Percentiles rank a stretch among this genome's conserved stretches.
phyloP scores from a whole-genome alignment of 73 alveolate species.

The Blepharisma japonicum region DNA sequence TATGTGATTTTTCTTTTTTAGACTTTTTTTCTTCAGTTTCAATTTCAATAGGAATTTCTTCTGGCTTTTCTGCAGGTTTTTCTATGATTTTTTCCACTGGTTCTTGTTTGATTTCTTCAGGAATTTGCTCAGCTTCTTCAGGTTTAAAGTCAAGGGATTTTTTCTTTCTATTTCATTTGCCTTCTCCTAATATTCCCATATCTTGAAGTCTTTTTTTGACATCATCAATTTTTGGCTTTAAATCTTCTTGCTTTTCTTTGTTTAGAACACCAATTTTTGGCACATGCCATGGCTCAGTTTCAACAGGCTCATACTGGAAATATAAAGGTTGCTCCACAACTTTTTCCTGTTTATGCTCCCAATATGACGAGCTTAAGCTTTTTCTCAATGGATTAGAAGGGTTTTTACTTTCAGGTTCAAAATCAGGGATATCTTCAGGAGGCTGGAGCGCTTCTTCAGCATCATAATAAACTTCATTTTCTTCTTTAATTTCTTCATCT shows the following conservation, averaged over 20 bases:
- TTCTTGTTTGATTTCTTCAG: background rate
- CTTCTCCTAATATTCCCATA: background rate
- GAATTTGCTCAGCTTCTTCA: background rate
- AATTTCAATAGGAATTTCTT: too few species aligned
- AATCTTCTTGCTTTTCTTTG: background rate
- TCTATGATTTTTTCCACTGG: too few species aligned
- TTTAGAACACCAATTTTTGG: background rate
- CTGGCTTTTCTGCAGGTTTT: too few species aligned
- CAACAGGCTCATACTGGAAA: slow-evolving; percentile 12
- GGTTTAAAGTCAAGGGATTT: background rate
- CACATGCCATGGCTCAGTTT: slow-evolving; percentile 20
- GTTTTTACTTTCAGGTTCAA: background rate
- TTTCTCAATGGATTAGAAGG: slow-evolving; percentile 4
- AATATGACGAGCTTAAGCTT: slow-evolving; percentile 10
- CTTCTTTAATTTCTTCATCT: slow-evolving; percentile 19
- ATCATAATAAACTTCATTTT: background rate
- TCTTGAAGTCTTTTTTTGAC: slow-evolving; percentile 1
- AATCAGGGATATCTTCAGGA: background rate
- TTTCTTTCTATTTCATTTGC: too few species aligned
- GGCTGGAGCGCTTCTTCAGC: background rate
- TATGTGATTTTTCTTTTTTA: too few species aligned
- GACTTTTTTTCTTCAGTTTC: too few species aligned
- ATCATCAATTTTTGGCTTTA: background rate
- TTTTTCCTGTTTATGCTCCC: slow-evolving; percentile 22
- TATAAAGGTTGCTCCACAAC: background rate